Base-by-base conservation (phyloP, 1,284 basidiomycete species). In the Ceratobasidium sp. region DNA sequence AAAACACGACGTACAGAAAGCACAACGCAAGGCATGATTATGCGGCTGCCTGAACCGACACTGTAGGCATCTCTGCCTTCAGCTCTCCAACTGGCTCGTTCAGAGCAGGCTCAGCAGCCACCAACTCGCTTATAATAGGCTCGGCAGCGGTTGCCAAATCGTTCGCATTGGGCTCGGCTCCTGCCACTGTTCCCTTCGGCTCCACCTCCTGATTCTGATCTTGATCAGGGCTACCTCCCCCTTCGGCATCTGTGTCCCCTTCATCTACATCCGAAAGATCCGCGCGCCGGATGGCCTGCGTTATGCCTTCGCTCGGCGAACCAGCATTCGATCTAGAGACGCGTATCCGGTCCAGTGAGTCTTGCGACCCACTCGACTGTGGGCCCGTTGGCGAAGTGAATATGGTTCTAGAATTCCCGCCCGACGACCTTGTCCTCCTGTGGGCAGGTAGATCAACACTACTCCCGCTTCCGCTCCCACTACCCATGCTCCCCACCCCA, bases 401-500 rank as follows among this genome's bases (percentile, higher is more conserved):
- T 53, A 70, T 55, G n/a, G 15, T 33, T 7, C 49, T 13, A 12
- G 46, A 23, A 9, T 40, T 56, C 20, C 68, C 68, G n/a, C 18
- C 26, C 28, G 40, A n/a, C 12, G 67, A 69, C 28, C 67, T 39
- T 9, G 55, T 26, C 26, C 51, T 33, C 5, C 12, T 42, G 15
- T 40, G 18, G 18, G 46, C 49, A 12, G 49, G 39, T 4, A n/a
- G 6, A 55, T 51, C 28, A 13, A n/a, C 15, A 26, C 60, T 61
- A 39, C 72, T 64, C 18, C 72, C 72, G 15, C 66, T 51, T 26
- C 58, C 58, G 23, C 72, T 64, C 61, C 72, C 72, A n/a, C 72
- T 75, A 20, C 58, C 72, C 72, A 75, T 75, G 46, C 58, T 75
- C 26, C 72, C 72, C 12, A 75, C 72, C 9, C 72, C 72, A 33